Evolutionary conservation across 2,329 filamentous ascomycete species (phyloP), one percentile per base, ranked within the genome.

Genomic region (Ambrosiella cleistominuta): DNA sequence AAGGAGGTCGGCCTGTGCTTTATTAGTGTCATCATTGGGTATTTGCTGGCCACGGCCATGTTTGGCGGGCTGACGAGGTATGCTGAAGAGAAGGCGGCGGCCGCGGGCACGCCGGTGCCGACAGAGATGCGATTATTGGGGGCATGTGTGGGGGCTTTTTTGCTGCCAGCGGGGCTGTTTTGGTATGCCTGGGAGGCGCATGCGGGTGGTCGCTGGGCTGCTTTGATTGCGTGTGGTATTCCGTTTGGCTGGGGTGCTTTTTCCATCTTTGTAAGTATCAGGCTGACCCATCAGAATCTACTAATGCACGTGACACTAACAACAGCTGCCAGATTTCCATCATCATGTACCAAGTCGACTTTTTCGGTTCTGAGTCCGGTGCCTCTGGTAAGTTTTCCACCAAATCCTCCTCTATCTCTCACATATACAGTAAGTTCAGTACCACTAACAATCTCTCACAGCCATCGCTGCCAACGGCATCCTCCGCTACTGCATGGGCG

Each of bases 231-330:
- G 0, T 74, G 77, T 3, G 75, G 79, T 7, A 68, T 80, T 2
- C 70, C 75, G 0, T 82, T 83, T 63, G 76, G 76, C 0, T 80
- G 76, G 72, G 80, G 79, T 1, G 82, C 81, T 62, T 66, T 82
- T 0, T 78, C 74, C 60, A 69, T 83, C 1, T 83, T 83, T 63
- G 72, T 81, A 61, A 71, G 57, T 59, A 15, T 27, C 27, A 19
- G 37, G 11, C 11, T 6, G 13, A 15, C 44, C 19, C 19, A n/a
- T 47, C n/a, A 47, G n/a, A 15, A n/a, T 47, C 13, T 17, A 15
- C 8, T 17, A n/a, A n/a, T 8, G 2, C n/a, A 8, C 15, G 8
- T 47, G 8, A 8, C 44, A 47, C 44, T 47, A 47, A 47, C 44
- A 47, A 13, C n/a, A 19, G 19, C n/a, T n/a, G 15, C 47, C 36